Evolutionary conservation across 306 rosid genomes (phyloP).

Genomic region (Datisca glomerata): DNA sequence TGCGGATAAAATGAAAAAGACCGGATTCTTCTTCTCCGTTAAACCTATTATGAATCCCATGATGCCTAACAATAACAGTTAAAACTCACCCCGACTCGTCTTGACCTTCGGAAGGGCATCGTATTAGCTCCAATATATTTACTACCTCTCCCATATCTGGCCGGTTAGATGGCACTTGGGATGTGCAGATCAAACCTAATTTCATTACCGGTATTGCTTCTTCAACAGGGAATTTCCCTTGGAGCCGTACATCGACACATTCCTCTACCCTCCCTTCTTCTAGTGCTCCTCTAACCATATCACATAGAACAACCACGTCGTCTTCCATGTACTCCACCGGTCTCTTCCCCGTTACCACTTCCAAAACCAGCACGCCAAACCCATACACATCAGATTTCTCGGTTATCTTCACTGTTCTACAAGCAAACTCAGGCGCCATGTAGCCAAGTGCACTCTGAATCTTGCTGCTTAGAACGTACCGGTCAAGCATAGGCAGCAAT

Average conservation of each 20-base stretch:
- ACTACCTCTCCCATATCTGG: constrained; percentile 99
- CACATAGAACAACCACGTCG: constrained; percentile 94
- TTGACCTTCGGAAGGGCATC: constrained; percentile 93
- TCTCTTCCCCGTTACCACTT: constrained; percentile 84
- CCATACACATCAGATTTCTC: constrained; percentile 95
- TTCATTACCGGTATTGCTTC: constrained; percentile 93
- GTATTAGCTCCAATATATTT: constrained; percentile 85
- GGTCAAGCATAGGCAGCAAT: constrained; percentile 90
- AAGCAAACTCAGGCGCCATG: constrained; percentile 98
- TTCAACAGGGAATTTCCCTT: constrained; percentile 76
- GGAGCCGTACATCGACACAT: constrained; percentile 71
- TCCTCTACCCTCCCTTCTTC: constrained; percentile 96
- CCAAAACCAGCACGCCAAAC: constrained; percentile 77
- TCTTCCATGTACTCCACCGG: constrained; percentile 99
- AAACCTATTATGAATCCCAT: constrained; percentile 29
- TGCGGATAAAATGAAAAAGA: constrained; percentile 1
- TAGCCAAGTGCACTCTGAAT: constrained; percentile 96
- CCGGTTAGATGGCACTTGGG: constrained; percentile 95
- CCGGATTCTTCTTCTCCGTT: constrained; percentile 99
- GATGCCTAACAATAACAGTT: constrained; percentile 20
- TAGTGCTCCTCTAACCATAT: constrained; percentile 87
- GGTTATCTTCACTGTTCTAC: constrained; percentile 87
- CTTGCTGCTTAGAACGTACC: constrained; percentile 93
- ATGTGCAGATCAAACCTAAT: constrained; percentile 86
- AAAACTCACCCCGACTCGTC: constrained; percentile 57